phyloP scores from a whole-genome alignment of 2,329 filamentous ascomycete species.

The Fusarium albosuccineum region DNA sequence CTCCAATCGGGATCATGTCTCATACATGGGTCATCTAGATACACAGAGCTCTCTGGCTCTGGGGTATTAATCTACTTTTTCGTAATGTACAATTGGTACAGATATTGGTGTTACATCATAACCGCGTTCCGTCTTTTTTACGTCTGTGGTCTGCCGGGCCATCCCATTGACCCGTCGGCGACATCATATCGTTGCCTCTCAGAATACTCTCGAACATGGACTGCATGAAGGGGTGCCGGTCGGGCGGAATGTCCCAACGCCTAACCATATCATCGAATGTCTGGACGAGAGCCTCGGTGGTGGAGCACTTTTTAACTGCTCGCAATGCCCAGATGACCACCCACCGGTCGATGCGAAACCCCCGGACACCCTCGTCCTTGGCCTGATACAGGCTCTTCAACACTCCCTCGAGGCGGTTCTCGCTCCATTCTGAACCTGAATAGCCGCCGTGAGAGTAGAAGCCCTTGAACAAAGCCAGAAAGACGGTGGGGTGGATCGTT shows the following conservation, averaged over 20 bases:
- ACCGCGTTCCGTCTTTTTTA: constrained; percentile 47
- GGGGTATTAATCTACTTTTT: constrained; percentile 40
- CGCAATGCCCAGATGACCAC: constrained; percentile 71
- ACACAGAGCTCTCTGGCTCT: constrained; percentile 31
- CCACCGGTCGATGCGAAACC: constrained; percentile 69
- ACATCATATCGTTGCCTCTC: constrained; percentile 50
- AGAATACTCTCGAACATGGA: constrained; percentile 60
- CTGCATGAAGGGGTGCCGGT: constrained; percentile 61
- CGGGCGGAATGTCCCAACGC: constrained; percentile 60
- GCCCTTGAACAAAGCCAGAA: constrained; percentile 84
- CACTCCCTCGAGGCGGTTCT: constrained; percentile 74
- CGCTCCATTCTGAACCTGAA: constrained; percentile 77
- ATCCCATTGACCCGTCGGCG: constrained; percentile 43
- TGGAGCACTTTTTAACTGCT: constrained; percentile 74
- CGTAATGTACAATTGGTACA: constrained; percentile 45
- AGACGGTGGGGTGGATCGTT: constrained; percentile 80
- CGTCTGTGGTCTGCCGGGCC: constrained; percentile 39
- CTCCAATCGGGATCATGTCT: constrained; percentile 1
- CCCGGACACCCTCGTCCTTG: constrained; percentile 60
- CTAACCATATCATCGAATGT: constrained; percentile 65
- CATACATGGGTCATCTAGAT: constrained; percentile 11
- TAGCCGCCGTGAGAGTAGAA: constrained; percentile 80
- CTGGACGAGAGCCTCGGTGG: constrained; percentile 63
- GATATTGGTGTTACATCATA: constrained; percentile 45
- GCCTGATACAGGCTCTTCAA: constrained; percentile 74